Evolutionary conservation across 108 stramenopile species (phyloP), one percentile per base, ranked within the genome.

Genomic region (Pseudonitzschia multiseries): DNA sequence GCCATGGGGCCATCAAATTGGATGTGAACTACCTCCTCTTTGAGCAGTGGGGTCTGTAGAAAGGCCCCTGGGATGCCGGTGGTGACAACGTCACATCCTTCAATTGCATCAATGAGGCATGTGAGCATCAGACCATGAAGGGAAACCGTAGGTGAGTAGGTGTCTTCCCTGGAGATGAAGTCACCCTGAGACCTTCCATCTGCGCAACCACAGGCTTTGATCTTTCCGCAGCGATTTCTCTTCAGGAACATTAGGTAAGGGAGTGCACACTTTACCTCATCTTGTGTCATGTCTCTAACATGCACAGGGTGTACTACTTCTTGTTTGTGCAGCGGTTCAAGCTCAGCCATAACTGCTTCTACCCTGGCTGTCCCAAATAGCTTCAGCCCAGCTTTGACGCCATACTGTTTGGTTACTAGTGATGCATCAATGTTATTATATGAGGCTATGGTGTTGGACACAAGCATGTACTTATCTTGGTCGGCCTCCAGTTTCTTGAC

Each of bases 1-100:
- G 68, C 50, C 62, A 74, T 26, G 4, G 36, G 36, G 2, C 36
- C 36, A 36, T 36, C 36, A 6, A 36, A 36, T 5, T 6, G 36
- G 2, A 36, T 36, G 36, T 36, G 36, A 2, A 36, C 36, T 6
- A 36, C 36, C 36, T 36, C 36, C 4, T 10, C 46, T 10, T 48
- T 10, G 13, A 10, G 46, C 46, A 10, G 46, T 14, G n/a, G n/a
- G n/a, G 67, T 62, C 22, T 81, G 84, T 13, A 81, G 50, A 63
- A 82, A 85, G 0, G 84, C 81, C 43, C 75, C 72, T 0, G 78
- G 76, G 1, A 85, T 63, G 32, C 82, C 84, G 8, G 59, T 53
- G 12, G 70, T 71, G 0, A 50, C 73, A 0, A 80, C 70, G 15
- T 82, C 67, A 33, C 84, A 59, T 26, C 46, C 27, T 63, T 85